Percentiles rank a stretch among this genome's conserved stretches.
These are phyloP conservation scores for Pulveroboletus sp. DNA, from an alignment of 768 basidiomycete genomes.

Conservation along the genomic window DNA sequence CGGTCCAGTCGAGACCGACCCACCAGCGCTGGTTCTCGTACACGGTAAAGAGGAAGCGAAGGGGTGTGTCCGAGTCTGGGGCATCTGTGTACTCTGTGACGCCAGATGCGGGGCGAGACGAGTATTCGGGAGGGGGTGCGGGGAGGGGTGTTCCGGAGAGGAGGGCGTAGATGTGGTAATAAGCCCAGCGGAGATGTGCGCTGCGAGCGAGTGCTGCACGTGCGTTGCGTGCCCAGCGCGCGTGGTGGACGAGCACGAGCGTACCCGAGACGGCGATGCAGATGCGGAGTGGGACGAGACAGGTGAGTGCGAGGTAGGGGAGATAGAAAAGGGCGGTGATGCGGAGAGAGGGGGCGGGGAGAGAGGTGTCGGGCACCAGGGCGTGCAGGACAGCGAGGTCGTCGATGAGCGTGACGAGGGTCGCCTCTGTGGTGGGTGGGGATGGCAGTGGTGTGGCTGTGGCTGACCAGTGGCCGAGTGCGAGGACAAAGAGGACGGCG, in stretches of 20 bases:
- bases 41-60: conserved; percentile 85
- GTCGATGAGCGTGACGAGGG: conserved; percentile 52
- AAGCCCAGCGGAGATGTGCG: conserved; percentile 64
- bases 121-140: conserved; percentile 28
- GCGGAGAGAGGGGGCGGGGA: conserved; percentile 37
- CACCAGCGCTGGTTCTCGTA: conserved; percentile 98
- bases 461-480: conserved; percentile 28
- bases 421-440: conserved; percentile 50
- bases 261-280: conserved; percentile 60
- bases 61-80: conserved; percentile 17
- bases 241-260: conserved; percentile 56
- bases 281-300: conserved; percentile 59
- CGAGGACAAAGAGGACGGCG: conserved; percentile 39
- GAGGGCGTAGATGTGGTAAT: conserved; percentile 49
- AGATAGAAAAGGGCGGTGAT: conserved; percentile 53
- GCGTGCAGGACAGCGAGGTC: conserved; percentile 66
- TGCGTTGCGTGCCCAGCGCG: conserved; percentile 62
- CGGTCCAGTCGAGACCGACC: conserved; percentile 97
- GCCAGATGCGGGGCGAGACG: conserved; percentile 23
- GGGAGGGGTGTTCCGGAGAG: conserved; percentile 58
- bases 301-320: conserved; percentile 66
- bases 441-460: conserved; percentile 11
- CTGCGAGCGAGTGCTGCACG: conserved; percentile 58
- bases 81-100: conserved; percentile 17
- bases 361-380: conserved; percentile 52